A percentile compares a stretch with the other conserved stretches of the same genome.
Evolutionary conservation across 495 filamentous ascomycete species (phyloP).

Genomic region (Pseudotulostoma volvatum): DNA sequence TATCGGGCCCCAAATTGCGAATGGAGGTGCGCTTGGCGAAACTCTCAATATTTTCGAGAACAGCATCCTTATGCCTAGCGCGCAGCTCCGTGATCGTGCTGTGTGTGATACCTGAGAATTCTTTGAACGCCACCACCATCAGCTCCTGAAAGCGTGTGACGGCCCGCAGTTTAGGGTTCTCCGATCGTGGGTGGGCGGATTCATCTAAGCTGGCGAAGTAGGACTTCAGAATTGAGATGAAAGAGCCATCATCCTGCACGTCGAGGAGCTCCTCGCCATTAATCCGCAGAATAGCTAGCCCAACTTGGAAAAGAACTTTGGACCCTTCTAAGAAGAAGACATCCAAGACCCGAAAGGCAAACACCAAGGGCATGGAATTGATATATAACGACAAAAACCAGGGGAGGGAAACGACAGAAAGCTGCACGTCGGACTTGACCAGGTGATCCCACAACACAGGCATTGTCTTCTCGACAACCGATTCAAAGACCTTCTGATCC

Average conservation of each 20-base stretch:
- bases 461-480: constrained; percentile 95
- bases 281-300: constrained; percentile 87
- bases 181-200: constrained; percentile 85
- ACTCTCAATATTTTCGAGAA: constrained; percentile 85
- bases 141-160: constrained; percentile 94
- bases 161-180: constrained; percentile 79
- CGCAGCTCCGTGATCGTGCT: constrained; percentile 78
- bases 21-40: constrained; percentile 96
- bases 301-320: constrained; percentile 93
- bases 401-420: constrained; percentile 94
- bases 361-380: constrained; percentile 96
- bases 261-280: constrained; percentile 97
- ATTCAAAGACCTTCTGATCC: constrained; percentile 94
- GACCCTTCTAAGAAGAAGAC: constrained; percentile 97
- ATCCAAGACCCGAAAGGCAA: constrained; percentile 89
- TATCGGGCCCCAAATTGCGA: constrained; percentile 86
- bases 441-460: constrained; percentile 96
- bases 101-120: constrained; percentile 91
- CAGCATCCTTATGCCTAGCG: constrained; percentile 77
- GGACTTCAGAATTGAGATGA: constrained; percentile 87
- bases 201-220: constrained; percentile 91
- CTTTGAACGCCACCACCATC: constrained; percentile 97
- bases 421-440: constrained; percentile 83
- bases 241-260: constrained; percentile 85
- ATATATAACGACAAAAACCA: constrained; percentile 98